Base-by-base conservation (phyloP, 257 asterid species). In the Solanum sejunctum region DNA sequence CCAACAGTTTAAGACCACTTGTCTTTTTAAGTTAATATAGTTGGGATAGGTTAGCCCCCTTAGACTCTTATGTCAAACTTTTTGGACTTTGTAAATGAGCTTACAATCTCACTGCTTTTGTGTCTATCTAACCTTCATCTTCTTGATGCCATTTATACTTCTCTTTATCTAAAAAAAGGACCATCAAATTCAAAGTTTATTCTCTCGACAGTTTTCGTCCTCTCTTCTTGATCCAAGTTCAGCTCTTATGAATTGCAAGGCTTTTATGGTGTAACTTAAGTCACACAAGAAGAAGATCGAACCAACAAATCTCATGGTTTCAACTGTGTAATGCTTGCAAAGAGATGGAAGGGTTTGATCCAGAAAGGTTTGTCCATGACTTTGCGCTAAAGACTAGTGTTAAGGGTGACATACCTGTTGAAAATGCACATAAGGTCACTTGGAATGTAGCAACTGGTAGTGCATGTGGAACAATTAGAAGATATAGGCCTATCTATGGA, bases 151-250 rank as follows among this genome's bases (percentile, higher is more conserved):
- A 36, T 36, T 36, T 36, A 36, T 36, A 36, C 41, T 36, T 36
- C 41, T 36, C 41, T 36, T 36, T 36, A 36, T 36, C 41, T 5
- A 36, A 36, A 3, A 91, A 91, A 96, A 92, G 91, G 87, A 88
- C 75, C 95, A 92, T 89, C 94, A 89, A 16, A 88, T 95, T 84
- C 90, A 95, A 36, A 92, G 84, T 88, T 88, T 93, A 84, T 95
- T 91, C 85, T 94, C 88, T 79, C 98, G 97, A 32, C 97, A 96
- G 90, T 88, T 96, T 88, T 95, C 98, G 67, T 88, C 94, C 88
- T 98, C 98, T 77, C 95, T 91, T 83, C 87, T 86, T 83, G 91
- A 93, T 86, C 84, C 91, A 83, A 88, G 84, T 82, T 83, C 95
- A 81, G 90, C 91, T 78, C 94, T 92, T 87, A 88, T 41, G 1